phyloP scores from a whole-genome alignment of 179 eudicot species.

The Gypsophila paniculata region DNA sequence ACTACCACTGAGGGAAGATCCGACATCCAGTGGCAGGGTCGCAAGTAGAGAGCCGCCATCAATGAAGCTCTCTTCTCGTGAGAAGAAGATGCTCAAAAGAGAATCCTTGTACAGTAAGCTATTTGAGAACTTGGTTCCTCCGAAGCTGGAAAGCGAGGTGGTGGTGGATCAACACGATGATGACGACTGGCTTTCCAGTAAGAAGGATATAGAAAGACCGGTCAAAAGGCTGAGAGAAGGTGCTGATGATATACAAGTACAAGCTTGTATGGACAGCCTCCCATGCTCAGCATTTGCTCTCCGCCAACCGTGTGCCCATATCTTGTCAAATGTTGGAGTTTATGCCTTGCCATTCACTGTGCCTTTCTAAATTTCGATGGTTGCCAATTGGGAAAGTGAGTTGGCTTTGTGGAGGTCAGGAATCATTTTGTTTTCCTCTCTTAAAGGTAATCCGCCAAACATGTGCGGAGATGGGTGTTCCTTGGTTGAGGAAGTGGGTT shows the following conservation, averaged over 20 bases:
- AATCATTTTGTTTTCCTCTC: too few relatives aligned
- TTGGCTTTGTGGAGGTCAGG: background rate
- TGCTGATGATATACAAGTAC: background rate
- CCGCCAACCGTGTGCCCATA: conserved; percentile 42
- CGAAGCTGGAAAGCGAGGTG: background rate
- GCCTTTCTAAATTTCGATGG: conserved; percentile 42
- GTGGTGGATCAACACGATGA: conserved; percentile 26
- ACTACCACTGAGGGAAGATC: background rate
- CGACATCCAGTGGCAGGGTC: conserved; percentile 17
- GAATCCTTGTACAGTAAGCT: conserved; percentile 30
- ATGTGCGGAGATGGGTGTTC: too few relatives aligned
- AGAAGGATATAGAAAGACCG: conserved; percentile 11
- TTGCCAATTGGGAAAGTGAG: background rate
- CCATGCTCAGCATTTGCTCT: conserved; percentile 20
- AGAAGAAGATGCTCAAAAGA: conserved; percentile 22
- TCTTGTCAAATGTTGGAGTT: conserved; percentile 41
- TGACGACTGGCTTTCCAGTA: conserved; percentile 53
- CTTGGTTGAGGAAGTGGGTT: too few relatives aligned
- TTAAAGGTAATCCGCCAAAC: too few relatives aligned
- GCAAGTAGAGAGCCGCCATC: background rate
- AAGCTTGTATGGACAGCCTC: conserved; percentile 19
- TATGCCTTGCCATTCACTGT: conserved; percentile 63
- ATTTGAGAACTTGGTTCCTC: conserved; percentile 39
- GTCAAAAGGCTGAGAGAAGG: conserved; percentile 17
- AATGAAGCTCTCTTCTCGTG: conserved; percentile 26